These are phyloP conservation scores for Penicillium sclerotigenum DNA, from an alignment of 2,329 filamentous ascomycete species.

Conservation along the genomic window DNA sequence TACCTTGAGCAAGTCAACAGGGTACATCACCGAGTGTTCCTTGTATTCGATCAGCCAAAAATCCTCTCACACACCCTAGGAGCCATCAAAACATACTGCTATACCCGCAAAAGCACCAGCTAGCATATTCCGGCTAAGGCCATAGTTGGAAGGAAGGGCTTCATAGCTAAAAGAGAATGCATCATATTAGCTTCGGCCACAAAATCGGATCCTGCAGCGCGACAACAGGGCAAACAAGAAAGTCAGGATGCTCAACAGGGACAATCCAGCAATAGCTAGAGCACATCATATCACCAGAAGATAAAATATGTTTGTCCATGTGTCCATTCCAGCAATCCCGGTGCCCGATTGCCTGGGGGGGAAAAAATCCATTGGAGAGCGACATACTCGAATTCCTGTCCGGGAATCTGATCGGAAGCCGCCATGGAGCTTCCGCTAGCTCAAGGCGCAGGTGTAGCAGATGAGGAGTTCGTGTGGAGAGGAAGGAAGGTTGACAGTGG, in stretches of 20 bases:
- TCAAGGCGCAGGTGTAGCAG: constrained; percentile 36
- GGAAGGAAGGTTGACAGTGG: background rate
- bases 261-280: background rate
- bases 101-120: constrained; percentile 97
- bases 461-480: constrained; percentile 15
- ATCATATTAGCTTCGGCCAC: constrained; percentile 22
- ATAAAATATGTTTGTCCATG: background rate
- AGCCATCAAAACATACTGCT: constrained; percentile 60
- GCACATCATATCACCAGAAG: background rate
- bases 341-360: background rate
- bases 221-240: background rate
- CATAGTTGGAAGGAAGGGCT: constrained; percentile 90
- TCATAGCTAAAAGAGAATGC: constrained; percentile 66
- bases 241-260: background rate
- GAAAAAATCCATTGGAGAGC: constrained; percentile 6
- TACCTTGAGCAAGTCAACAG: constrained; percentile 96
- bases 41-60: constrained; percentile 41
- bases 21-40: constrained; percentile 99
- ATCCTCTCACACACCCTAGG: background rate
- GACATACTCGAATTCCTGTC: constrained; percentile 48
- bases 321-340: background rate
- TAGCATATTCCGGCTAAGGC: constrained; percentile 87
- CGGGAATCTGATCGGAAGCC: constrained; percentile 40
- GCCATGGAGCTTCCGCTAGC: constrained; percentile 41
- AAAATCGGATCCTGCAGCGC: constrained; percentile 1